Base-by-base conservation (phyloP, 2,329 filamentous ascomycete genomes). In the Shiraia sp. region DNA sequence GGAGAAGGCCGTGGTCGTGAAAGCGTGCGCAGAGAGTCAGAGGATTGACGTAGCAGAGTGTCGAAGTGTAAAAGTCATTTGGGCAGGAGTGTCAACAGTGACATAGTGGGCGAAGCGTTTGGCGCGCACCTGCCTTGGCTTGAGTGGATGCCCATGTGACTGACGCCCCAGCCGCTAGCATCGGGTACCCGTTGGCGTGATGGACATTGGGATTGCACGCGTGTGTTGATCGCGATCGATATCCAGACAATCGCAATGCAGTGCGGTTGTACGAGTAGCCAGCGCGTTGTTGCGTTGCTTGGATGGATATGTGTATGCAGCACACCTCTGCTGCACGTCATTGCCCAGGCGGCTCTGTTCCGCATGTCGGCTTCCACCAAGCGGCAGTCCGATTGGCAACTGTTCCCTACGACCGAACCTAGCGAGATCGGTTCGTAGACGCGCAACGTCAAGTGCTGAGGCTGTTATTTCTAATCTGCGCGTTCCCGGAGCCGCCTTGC, bases 141-240 rank as follows among this genome's bases (percentile, higher is more conserved):
- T n/a, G n/a, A n/a, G n/a, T 39, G 22, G 40, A 37, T 28, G 49
- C 47, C 50, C 63, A 66, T 62, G 60, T 65, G 61, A 62, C 49
- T 43, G 32, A 32, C 40, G 46, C 42, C 42, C 44, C 37, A n/a
- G 31, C 43, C 43, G 49, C 54, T 42, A 48, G 37, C 46, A 42
- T 49, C 32, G 34, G 38, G 37, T 49, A 49, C 29, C 36, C 32
- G 33, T 29, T n/a, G n/a, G n/a, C n/a, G 41, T 15, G 27, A 36
- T 30, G 41, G 41, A 42, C 35, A 32, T 36, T 31, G 27, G 36
- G 40, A 31, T 29, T n/a, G n/a, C 19, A 47, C 38, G 45, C 27
- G 47, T 40, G 33, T 23, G 36, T 22, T 34, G 40, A 55, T 43
- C 37, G 35, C 37, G 44, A 53, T 52, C 28, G 46, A 22, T 15